Evolutionary conservation across 352 stramenopile genomes (phyloP), one percentile per base, ranked within the genome.

Genomic region (Thalassiosira mediterranea): DNA sequence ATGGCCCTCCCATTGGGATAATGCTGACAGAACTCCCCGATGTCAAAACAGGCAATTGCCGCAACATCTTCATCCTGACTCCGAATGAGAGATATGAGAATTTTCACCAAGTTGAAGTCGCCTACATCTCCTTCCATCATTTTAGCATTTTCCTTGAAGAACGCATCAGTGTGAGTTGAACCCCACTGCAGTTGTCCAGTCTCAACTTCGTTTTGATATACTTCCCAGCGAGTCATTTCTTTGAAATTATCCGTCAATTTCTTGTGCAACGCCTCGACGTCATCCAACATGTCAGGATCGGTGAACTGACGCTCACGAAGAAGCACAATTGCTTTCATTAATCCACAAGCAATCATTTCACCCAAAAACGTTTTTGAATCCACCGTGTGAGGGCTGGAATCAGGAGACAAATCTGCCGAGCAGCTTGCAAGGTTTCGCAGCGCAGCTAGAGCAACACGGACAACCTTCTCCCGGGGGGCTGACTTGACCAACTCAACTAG

Each of bases 111-210:
- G 29, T 77, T 91, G 74, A 99, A 99, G 68, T 98, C 95, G 65
- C 97, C 97, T 75, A 98, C 94, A 70, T 97, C 97, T 64, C 94
- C 94, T 79, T 98, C 96, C 70, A 98, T 96, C 68, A 95, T 94
- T 81, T 96, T 96, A 34, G 96, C 96, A 88, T 99, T 98, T 81
- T 99, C 96, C 69, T 97, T 96, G 95, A 97, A 99, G 81, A 99
- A 99, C 60, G 97, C 97, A 81, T 98, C 96, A 37, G 95, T 98
- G 86, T 99, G 97, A 15, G 97, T 89, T 28, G 97, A 89, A 26
- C 96, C 96, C 96, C 96, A 99, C 83, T 97, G 93, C 3, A 99
- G 77, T 44, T 94, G 89, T 8, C 96, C 96, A 26, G 95, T 97
- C 64, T 95, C 93, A 5, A 98, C 86, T 81, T 99, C 95, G 77